Percentiles rank a stretch among this genome's conserved stretches.
phyloP scores from a whole-genome alignment of 345 rosid genomes.

The Brassica rapa region DNA sequence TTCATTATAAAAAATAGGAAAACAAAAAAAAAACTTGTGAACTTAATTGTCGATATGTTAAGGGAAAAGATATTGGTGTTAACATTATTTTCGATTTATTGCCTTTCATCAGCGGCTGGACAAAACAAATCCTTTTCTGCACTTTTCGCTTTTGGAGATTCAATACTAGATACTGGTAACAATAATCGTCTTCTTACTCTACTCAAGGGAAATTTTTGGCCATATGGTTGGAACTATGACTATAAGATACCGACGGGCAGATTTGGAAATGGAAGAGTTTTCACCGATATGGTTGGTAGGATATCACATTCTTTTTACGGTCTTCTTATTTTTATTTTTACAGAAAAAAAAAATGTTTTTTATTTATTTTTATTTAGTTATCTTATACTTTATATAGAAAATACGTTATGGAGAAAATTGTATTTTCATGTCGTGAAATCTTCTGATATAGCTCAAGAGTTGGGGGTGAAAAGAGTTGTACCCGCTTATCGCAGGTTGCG shows the following conservation, averaged over 20 bases:
- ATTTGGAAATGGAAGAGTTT: slow-evolving; percentile 61
- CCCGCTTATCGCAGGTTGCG: slow-evolving; percentile 33
- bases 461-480: slow-evolving; percentile 18
- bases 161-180: slow-evolving; percentile 71
- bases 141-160: slow-evolving; percentile 60
- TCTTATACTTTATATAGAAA: not conserved
- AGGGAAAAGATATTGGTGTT: slow-evolving; percentile 16
- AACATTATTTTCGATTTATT: slow-evolving; percentile 18
- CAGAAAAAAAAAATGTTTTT: not conserved
- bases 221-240: slow-evolving; percentile 57
- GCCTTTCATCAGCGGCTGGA: slow-evolving; percentile 15
- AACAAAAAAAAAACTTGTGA: slow-evolving; percentile 3
- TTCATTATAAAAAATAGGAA: slow-evolving; percentile 10
- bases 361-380: not conserved
- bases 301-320: not conserved
- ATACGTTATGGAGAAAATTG: not conserved
- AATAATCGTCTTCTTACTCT: slow-evolving; percentile 51
- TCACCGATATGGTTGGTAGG: slow-evolving; percentile 56
- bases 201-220: slow-evolving; percentile 52
- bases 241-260: slow-evolving; percentile 56
- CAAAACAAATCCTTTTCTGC: slow-evolving; percentile 43
- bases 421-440: not conserved
- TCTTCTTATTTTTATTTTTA: not conserved
- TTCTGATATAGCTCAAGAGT: slow-evolving; percentile 28
- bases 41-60: slow-evolving; percentile 15